Base-by-base conservation (phyloP, 2,329 filamentous ascomycete species). In the Diaporthe vexans region DNA sequence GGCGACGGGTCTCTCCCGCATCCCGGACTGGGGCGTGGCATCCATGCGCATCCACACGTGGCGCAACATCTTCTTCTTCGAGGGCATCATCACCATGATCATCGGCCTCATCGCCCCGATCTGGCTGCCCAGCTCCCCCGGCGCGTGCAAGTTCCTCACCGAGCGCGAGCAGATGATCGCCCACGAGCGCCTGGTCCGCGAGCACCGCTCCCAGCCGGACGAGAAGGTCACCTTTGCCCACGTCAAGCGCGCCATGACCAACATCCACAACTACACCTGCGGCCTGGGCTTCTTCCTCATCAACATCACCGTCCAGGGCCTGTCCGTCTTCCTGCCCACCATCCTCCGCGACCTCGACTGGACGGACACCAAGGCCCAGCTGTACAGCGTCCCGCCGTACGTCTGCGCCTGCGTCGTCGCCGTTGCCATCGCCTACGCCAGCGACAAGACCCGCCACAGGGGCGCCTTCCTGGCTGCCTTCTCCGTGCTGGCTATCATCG, bases 1-100 rank as follows among this genome's bases (percentile, higher is more conserved):
- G 15, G 94, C 94, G 0, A 95, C 92, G 75, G 93, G 88, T 1
- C 94, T 95, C 75, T 92, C 92, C 0, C 90, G 92, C 79, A 91
- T 95, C 48, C 63, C 63, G 33, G 78, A 82, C 46, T 91, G 88
- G 88, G 89, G 89, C 0, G 78, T 82, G 9, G 81, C 80, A 0
- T 75, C 81, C 2, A 83, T 83, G 74, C 82, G 78, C 37, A 84
- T 91, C 70, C 82, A 87, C 76, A 87, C 84, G 0, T 90, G 88
- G 88, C 84, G 87, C 75, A 89, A 89, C 79, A 92, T 92, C 77
- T 91, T 91, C 83, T 91, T 91, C 81, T 91, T 92, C 74, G 90
- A 91, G 79, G 90, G 90, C 0, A 79, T 91, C 56, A 77, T 91
- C 75, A 91, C 89, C 13, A 80, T 87, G 29, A 74, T 88, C 56